Evolutionary conservation across 2,329 filamentous ascomycete genomes (phyloP), one percentile per base, ranked within the genome.

Genomic region (Aspergillus oerlinghausenensis): DNA sequence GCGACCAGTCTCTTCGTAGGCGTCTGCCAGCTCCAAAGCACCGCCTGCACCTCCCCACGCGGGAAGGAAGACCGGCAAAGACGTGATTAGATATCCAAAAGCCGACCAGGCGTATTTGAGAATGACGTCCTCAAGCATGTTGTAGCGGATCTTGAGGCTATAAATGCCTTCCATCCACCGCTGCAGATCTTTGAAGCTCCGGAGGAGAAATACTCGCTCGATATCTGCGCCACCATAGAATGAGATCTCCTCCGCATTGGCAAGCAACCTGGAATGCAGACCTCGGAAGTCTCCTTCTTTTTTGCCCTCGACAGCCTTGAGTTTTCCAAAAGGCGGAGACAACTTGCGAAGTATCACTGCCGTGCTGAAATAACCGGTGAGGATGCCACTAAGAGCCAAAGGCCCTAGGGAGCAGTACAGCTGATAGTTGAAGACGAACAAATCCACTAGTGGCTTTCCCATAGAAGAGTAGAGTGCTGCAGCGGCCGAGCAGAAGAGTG

Each of bases 161-260:
- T 99, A 99, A 62, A 99, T 97, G 48, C 90, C 88, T 72, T 99
- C 94, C 93, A 99, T 97, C 90, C 92, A 97, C 61, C 85, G 88
- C 74, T 94, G 94, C 28, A 99, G 80, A 49, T 93, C 94, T 72
- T 88, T 90, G 79, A 97, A 99, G 65, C 95, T 92, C 68, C 86
- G 88, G 67, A 96, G 91, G 9, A 99, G 80, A 72, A 97, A 95
- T 2, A 89, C 86, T 75, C 94, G 94, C 74, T 99, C 94, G 79
- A 95, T 96, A 51, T 94, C 90, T 7, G 93, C 92, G 38, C 94
- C 94, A 26, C 92, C 92, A 67, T 99, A 99, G 73, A 99, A 99
- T 3, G 94, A 94, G 4, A 99, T 88, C 73, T 99, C 94, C 75
- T 99, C 94, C 1, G 94, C 93, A 71, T 99, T 99, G 51, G 93